Conservation (phyloP, 2,329 filamentous ascomycete genomes). For the Fusarium secorum region DNA sequence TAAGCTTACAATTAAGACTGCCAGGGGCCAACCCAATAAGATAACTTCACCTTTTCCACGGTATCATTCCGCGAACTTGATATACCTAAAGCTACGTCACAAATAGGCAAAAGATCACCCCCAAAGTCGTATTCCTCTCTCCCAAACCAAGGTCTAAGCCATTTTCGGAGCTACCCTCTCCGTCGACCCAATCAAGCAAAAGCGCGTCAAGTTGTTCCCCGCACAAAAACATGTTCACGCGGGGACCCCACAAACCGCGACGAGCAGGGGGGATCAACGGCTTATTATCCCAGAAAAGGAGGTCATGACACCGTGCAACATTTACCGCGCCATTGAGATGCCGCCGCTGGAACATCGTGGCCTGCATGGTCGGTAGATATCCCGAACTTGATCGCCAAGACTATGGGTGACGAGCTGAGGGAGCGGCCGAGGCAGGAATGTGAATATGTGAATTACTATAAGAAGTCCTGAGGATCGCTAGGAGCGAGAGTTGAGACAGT, state of each 20-base stretch:
- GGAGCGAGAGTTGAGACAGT: background rate
- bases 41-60: background rate
- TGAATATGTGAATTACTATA: background rate
- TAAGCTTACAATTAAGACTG: background rate
- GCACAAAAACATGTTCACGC: slow-evolving; percentile 3
- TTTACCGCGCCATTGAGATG: slow-evolving; percentile 20
- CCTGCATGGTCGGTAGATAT: slow-evolving; percentile 6
- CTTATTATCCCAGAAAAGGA: slow-evolving; percentile 1
- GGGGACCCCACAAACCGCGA: slow-evolving; percentile 20
- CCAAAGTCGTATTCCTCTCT: background rate
- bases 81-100: background rate
- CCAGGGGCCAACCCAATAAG: background rate
- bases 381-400: slow-evolving; percentile 8
- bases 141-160: background rate
- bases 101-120: slow-evolving; percentile 10
- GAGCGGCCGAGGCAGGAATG: slow-evolving; percentile 1
- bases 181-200: slow-evolving; percentile 14
- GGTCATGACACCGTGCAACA: slow-evolving; percentile 1
- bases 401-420: background rate
- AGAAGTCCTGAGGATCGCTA: background rate
- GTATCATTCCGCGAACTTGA: background rate
- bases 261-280: background rate
- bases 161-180: slow-evolving; percentile 8
- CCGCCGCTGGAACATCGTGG: background rate
- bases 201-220: background rate